Evolutionary conservation across 164 flowering plant genomes (phyloP), one percentile per base, ranked within the genome.

Genomic region (Nymphaea colorata): DNA sequence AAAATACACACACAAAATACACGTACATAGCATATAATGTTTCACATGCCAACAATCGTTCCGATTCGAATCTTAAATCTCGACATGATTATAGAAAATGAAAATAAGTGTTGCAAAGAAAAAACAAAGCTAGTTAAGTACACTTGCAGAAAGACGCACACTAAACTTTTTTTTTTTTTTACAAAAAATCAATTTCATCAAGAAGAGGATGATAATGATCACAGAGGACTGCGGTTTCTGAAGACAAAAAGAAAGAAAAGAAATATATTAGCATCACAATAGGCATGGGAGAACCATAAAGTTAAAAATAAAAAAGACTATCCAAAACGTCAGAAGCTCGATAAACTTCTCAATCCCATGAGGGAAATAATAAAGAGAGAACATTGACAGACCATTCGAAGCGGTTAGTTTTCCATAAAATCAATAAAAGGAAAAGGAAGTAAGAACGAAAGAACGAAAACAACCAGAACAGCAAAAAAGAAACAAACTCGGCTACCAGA

Each of bases 51-150:
- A 43, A 8, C 10, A 62, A 69, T 16, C 59, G 12, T 8, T 8
- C 16, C 12, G 59, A 55, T 55, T 55, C 10, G 10, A 8, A 8
- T 55, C 59, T 55, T 10, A 16, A 55, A 8, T 16, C 10, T 10
- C 16, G 16, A 55, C 59, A 55, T 55, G 59, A 55, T 55, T 10
- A 8, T 55, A 8, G 10, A 55, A 55, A 55, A 10, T 16, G 16
- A 55, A 55, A 55, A 8, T 8, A 55, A 55, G 44, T 42, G 67
- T n/a, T 44, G 68, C 44, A 66, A 53, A 51, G 44, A 2, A 45
- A 53, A 45, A 18, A 3, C 8, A 18, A 47, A 66, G 64, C 7
- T 14, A 61, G 2, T 64, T 67, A 77, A 67, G 61, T 64, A 59
- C 66, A 61, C 16, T 53, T 42, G 47, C 53, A 62, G 45, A 17